Base-by-base conservation (phyloP, 1,139 yeast genomes). In the Zygosaccharomyces pseudobailii region DNA sequence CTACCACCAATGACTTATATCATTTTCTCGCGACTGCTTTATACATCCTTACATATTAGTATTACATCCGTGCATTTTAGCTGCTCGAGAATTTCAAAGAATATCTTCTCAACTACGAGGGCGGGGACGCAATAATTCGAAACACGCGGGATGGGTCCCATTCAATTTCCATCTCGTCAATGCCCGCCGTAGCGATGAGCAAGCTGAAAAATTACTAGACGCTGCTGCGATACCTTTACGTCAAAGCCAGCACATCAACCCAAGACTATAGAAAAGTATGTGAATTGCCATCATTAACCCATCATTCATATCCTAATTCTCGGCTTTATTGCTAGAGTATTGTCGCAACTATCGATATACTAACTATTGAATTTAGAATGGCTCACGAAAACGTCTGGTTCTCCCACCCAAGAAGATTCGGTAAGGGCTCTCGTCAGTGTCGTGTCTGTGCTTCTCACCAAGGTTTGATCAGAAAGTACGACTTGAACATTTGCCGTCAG, bases 301-400 rank as follows among this genome's bases (percentile, higher is more conserved):
- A 27, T 27, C 10, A 6, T n/a, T 27, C 17, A 6, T 24, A 8
- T 6, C 3, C 5, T 5, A n/a, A 30, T 3, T n/a, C 13, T n/a
- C 19, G 3, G 33, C 19, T 6, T 19, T 9, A 7, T n/a, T 30
- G 33, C 33, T n/a, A 30, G 33, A 30, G 13, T 9, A n/a, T 2
- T 6, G 3, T 5, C 13, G 6, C 13, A 30, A 30, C 19, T 5
- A 30, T 30, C 19, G 33, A 30, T 30, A 30, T 30, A 30, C 33
- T 30, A 30, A 30, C 33, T 10, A 19, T n/a, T n/a, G 6, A 30
- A 19, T n/a, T 10, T 79, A 86, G 80, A 65, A 90, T 90, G 97
- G 97, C 97, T 84, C 97, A 90, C 97, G 97, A 88, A 85, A 86
- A 89, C 89, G 96, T 92, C 84, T 94, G 98, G 98, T 92, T 78